Evolutionary conservation across 2,329 filamentous ascomycete genomes (phyloP).

Genomic region (Trichocomaceae sp.): DNA sequence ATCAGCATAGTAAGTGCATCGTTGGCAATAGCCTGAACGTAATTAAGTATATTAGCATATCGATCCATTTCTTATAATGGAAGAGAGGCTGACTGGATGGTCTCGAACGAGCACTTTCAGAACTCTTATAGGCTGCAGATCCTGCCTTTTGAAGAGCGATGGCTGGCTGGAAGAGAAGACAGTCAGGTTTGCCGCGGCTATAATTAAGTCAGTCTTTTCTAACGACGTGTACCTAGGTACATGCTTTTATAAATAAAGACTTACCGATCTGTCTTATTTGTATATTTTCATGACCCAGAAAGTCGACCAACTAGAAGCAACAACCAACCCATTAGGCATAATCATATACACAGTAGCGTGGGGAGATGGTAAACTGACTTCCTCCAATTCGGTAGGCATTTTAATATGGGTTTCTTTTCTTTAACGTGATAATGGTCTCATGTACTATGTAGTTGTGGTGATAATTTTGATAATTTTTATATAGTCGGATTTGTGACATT

Average conservation of each 20-base stretch:
- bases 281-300: slow-evolving; percentile 85
- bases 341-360: neutral
- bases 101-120: slow-evolving; percentile 82
- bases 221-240: no score
- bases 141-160: slow-evolving; percentile 73
- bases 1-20: slow-evolving; percentile 74
- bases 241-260: slow-evolving; percentile 14
- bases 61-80: neutral
- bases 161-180: slow-evolving; percentile 73
- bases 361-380: slow-evolving; percentile 45
- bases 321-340: neutral
- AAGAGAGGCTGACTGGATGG: slow-evolving; percentile 57
- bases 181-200: slow-evolving; percentile 63
- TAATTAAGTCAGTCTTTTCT: slow-evolving; percentile 1
- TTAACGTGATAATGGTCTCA: no score
- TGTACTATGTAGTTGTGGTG: neutral
- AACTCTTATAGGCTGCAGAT: slow-evolving; percentile 73
- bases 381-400: slow-evolving; percentile 72
- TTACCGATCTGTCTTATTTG: slow-evolving; percentile 76
- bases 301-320: slow-evolving; percentile 68
- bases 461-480: neutral
- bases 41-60: neutral
- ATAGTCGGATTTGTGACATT: slow-evolving; percentile 11
- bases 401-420: slow-evolving; percentile 42
- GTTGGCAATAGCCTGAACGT: slow-evolving; percentile 70